Percentiles rank a stretch among this genome's conserved stretches.
Conservation (phyloP, 495 filamentous ascomycete genomes). For the Bacidia rubella region DNA sequence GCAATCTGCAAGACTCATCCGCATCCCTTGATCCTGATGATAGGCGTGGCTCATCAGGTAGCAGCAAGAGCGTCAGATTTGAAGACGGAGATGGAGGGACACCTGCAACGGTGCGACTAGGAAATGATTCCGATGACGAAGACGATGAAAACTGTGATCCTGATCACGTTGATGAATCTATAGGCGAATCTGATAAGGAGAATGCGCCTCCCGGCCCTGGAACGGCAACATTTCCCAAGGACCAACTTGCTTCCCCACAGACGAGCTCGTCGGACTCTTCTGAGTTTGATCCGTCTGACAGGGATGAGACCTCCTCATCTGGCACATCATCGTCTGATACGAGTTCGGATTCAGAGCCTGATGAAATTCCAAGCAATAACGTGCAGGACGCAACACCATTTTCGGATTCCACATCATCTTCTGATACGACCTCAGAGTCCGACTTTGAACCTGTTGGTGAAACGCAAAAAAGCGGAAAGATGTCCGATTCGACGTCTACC, state of each 20-base stretch:
- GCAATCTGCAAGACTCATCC: constrained; percentile 6
- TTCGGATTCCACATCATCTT: constrained; percentile 6
- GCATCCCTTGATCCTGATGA: constrained; percentile 3
- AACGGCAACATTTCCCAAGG: constrained; percentile 3
- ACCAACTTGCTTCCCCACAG: background rate
- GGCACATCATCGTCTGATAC: constrained; percentile 15
- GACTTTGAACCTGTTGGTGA: too few relatives aligned
- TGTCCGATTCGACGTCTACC: background rate
- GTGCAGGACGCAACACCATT: background rate
- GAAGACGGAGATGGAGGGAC: constrained; percentile 19
- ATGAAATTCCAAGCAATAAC: constrained; percentile 5
- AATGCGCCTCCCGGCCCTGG: constrained; percentile 12
- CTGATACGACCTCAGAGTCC: constrained; percentile 15
- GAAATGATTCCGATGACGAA: constrained; percentile 23
- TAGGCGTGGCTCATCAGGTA: constrained; percentile 9
- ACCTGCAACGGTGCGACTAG: constrained; percentile 19
- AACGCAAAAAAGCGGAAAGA: too few relatives aligned
- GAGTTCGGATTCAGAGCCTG: constrained; percentile 18
- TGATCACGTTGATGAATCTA: background rate
- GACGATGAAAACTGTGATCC: constrained; percentile 20
- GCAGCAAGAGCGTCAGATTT: constrained; percentile 18
- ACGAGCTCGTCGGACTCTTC: constrained; percentile 19
- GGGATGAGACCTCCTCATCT: constrained; percentile 20
- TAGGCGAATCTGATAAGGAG: constrained; percentile 18
- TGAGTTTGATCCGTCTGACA: constrained; percentile 17